Evolutionary conservation across 805 yeast species (phyloP).

Genomic region (Zygosaccharomyces rouxii): DNA sequence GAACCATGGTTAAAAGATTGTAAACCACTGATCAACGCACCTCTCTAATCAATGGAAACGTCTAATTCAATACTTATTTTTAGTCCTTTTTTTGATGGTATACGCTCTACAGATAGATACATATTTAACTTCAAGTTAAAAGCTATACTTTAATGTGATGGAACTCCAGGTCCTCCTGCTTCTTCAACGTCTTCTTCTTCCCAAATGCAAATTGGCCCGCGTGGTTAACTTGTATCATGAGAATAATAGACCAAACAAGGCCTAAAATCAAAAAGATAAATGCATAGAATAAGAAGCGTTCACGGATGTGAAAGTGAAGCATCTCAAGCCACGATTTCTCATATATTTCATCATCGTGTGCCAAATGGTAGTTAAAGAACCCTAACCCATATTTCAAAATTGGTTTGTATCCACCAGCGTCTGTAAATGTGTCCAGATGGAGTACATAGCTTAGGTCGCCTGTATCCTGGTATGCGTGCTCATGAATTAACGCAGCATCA

Average conservation of each 20-base stretch:
- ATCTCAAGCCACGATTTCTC: slow-evolving; percentile 16
- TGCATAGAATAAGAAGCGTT: slow-evolving; percentile 23
- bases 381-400: slow-evolving; percentile 33
- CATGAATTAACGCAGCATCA: slow-evolving; percentile 37
- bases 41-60: background rate
- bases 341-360: slow-evolving; percentile 23
- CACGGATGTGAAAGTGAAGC: slow-evolving; percentile 25
- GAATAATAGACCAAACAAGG: slow-evolving; percentile 17
- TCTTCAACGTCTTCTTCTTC: slow-evolving; percentile 12
- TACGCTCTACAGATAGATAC: background rate
- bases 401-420: slow-evolving; percentile 33
- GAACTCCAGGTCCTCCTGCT: slow-evolving; percentile 20
- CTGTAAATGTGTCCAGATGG: slow-evolving; percentile 26
- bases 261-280: slow-evolving; percentile 15
- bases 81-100: background rate
- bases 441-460: slow-evolving; percentile 29
- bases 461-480: slow-evolving; percentile 36
- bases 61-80: background rate
- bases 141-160: slow-evolving; percentile 21
- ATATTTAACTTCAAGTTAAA: background rate
- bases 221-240: slow-evolving; percentile 11
- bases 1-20: slow-evolving; percentile 28
- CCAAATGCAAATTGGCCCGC: slow-evolving; percentile 10
- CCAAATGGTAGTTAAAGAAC: slow-evolving; percentile 31
- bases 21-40: slow-evolving; percentile 17